These are phyloP conservation scores for Fusarium sp. DNA, from an alignment of 2,329 filamentous ascomycete species.

Conservation along the genomic window DNA sequence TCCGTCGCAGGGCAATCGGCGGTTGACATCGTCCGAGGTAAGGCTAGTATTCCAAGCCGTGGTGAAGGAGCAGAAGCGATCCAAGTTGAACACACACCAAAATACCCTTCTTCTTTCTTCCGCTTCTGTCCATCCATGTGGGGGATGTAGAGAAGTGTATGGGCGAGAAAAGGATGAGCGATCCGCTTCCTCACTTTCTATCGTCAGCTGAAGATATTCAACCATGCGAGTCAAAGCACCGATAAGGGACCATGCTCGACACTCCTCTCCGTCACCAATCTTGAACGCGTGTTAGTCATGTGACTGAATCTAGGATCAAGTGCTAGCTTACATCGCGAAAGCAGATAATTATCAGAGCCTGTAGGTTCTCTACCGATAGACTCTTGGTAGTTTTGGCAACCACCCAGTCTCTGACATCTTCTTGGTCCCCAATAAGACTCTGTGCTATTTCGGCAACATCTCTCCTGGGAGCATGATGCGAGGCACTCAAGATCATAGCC, in stretches of 20 bases:
- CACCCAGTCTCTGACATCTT: constrained; percentile 10
- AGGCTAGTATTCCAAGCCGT: constrained; percentile 50
- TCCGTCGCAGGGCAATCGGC: constrained; percentile 53
- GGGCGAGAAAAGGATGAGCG: neutral
- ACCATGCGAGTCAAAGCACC: constrained; percentile 47
- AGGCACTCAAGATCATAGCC: constrained; percentile 22
- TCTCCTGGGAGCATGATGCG: constrained; percentile 3
- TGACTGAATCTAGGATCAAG: rapidly evolving
- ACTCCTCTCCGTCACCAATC: constrained; percentile 45
- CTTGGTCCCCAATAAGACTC: neutral
- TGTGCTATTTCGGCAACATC: neutral
- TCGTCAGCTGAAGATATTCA: constrained; percentile 46
- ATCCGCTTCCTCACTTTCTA: constrained; percentile 35
- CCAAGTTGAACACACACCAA: constrained; percentile 49
- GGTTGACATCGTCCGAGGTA: constrained; percentile 46
- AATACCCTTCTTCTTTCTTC: constrained; percentile 41
- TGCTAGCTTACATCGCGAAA: constrained; percentile 23
- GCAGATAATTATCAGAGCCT: constrained; percentile 32
- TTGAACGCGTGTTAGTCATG: neutral
- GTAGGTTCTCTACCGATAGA: constrained; percentile 30
- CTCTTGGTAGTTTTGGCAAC: constrained; percentile 25
- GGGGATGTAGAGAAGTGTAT: neutral
- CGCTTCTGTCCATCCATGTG: constrained; percentile 47
- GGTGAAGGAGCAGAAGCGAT: constrained; percentile 14
- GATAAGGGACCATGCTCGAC: constrained; percentile 45